Percentiles rank a stretch among this genome's conserved stretches.
These are phyloP conservation scores for Diplodia seriata DNA, from an alignment of 2,329 filamentous ascomycete species.

Conservation along the genomic window DNA sequence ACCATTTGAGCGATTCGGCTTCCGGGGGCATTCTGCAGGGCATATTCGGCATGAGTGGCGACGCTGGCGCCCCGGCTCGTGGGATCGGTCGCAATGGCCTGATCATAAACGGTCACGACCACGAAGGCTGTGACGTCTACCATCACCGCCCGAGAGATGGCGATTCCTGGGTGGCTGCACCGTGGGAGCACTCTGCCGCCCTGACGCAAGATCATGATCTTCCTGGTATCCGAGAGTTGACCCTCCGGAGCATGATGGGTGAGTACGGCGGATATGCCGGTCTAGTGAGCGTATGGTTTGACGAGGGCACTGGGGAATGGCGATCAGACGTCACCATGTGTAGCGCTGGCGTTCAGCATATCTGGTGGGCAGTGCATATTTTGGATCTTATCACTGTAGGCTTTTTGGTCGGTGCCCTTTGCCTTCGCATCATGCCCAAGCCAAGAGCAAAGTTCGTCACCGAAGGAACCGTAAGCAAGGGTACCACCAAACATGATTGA, in stretches of 20 bases:
- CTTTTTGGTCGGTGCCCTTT: constrained; percentile 37
- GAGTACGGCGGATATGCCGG: constrained; percentile 92
- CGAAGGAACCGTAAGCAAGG: neutral
- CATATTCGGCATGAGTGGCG: constrained; percentile 77
- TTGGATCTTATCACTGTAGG: constrained; percentile 63
- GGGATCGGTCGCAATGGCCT: constrained; percentile 76
- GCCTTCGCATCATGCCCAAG: constrained; percentile 12
- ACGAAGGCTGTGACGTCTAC: constrained; percentile 89
- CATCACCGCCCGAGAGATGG: constrained; percentile 63
- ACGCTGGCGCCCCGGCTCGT: constrained; percentile 62
- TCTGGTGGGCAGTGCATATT: constrained; percentile 92
- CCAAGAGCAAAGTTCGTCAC: neutral
- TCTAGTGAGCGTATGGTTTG: constrained; percentile 88
- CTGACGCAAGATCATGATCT: constrained; percentile 41
- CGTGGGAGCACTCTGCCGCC: constrained; percentile 32
- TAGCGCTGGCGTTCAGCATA: constrained; percentile 80
- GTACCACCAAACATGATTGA: constrained; percentile 13
- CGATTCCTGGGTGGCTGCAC: constrained; percentile 34
- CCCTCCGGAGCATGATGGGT: constrained; percentile 98
- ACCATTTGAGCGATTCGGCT: constrained; percentile 78
- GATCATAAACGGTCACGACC: constrained; percentile 92
- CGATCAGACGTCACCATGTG: constrained; percentile 81
- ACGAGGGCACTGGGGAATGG: constrained; percentile 74
- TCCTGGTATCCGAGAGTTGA: constrained; percentile 83
- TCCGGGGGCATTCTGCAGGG: constrained; percentile 78